Base-by-base conservation (phyloP, 306 rosid genomes). In the Trifolium fragiferum region DNA sequence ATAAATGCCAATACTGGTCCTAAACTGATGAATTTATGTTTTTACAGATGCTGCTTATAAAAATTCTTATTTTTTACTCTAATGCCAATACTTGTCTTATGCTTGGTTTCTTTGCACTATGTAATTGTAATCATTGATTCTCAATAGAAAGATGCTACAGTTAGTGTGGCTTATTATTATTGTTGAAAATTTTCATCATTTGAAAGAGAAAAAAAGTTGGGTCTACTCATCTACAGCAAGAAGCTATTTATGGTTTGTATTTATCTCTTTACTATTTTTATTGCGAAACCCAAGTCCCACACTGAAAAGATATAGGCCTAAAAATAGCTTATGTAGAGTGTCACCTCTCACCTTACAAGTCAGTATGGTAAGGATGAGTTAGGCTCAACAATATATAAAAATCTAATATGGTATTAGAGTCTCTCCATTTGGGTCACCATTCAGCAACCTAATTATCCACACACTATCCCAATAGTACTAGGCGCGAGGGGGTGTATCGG, bases 81-180 rank as follows among this genome's bases (percentile, higher is more conserved):
- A 64, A 72, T 51, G 61, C 53, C 66, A 61, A 14, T 37, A 50
- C 76, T 62, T 13, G 27, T n/a, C 68, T 54, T 69, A 53, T 51
- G 44, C 10, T 2, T 75, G 77, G 50, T 69, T 46, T 53, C 61
- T 40, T 61, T 68, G 16, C 27, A 37, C 37, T 50, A 19, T 15
- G 38, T 9, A 15, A 63, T 37, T 30, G 47, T 60, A 14, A 25
- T 27, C 40, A 41, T 25, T 75, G 49, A 40, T 51, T 68, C 23
- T 80, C 23, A 13, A n/a, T 21, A 21, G 14, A 38, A 54, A 72
- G 68, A 72, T 32, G 83, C 74, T 59, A 7, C 54, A 60, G 66
- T 51, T 51, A 33, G 10, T 68, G 73, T 14, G 8, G 46, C 35
- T 65, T 78, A 13, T 66, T 55, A 6, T 21, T 50, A 3, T 14